phyloP scores from a whole-genome alignment of 2,329 filamentous ascomycete species.

The Colletotrichum sp. region DNA sequence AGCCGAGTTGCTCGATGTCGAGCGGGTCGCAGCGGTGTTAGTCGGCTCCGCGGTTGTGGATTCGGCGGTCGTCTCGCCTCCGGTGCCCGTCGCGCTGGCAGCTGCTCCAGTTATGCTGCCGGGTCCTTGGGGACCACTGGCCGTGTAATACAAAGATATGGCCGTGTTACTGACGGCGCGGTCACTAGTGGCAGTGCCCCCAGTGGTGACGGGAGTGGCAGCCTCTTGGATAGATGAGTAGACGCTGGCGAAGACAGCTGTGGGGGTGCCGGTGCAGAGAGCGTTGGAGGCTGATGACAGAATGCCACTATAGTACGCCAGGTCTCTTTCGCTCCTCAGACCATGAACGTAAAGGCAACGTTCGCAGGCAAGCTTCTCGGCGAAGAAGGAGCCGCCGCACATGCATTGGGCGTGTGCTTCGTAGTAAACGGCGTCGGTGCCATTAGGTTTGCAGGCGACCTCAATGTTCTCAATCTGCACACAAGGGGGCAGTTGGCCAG shows the following conservation, averaged over 20 bases:
- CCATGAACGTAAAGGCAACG: constrained; percentile 46
- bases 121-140: constrained; percentile 39
- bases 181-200: constrained; percentile 36
- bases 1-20: not conserved
- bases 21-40: not conserved
- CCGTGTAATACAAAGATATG: constrained; percentile 49
- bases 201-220: constrained; percentile 32
- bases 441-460: constrained; percentile 32
- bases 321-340: constrained; percentile 38
- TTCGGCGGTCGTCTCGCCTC: not conserved
- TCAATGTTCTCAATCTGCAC: constrained; percentile 33
- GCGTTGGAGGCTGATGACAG: constrained; percentile 36
- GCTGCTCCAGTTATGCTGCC: constrained; percentile 47
- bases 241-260: constrained; percentile 37
- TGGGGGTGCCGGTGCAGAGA: constrained; percentile 43
- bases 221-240: constrained; percentile 34
- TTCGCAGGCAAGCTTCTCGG: constrained; percentile 46
- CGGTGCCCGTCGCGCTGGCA: constrained; percentile 36
- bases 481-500: constrained; percentile 29
- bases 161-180: constrained; percentile 39
- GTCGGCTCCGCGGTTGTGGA: not conserved
- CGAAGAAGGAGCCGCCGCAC: constrained; percentile 47
- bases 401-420: constrained; percentile 24
- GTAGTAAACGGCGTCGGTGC: constrained; percentile 26
- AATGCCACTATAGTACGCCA: constrained; percentile 37